These are phyloP conservation scores for Quercus tomentella DNA, from an alignment of 331 rosid species.

Conservation along the genomic window DNA sequence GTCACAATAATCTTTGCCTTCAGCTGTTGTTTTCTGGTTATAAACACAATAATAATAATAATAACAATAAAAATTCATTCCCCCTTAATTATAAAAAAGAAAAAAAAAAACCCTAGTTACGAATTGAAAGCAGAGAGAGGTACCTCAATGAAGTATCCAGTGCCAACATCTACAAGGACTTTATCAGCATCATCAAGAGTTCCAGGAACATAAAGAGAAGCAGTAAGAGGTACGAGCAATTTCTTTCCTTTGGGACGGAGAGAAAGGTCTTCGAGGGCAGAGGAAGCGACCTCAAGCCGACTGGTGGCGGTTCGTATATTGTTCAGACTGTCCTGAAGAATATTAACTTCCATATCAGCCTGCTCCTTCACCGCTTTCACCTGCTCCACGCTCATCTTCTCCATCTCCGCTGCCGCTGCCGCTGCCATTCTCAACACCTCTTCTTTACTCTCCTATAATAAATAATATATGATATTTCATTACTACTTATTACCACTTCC, in stretches of 20 bases:
- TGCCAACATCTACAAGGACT: conserved; percentile 85
- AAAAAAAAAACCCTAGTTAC: not conserved
- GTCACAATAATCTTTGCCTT: conserved; percentile 86
- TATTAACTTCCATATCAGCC: conserved; percentile 75
- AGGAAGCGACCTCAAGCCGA: conserved; percentile 78
- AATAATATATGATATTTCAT: not conserved
- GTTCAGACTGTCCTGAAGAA: conserved; percentile 80
- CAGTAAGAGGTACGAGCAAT: conserved; percentile 90
- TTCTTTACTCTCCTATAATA: not conserved
- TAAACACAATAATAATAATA: not conserved
- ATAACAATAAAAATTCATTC: no score
- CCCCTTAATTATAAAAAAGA: not conserved
- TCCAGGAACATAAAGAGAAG: conserved; percentile 91
- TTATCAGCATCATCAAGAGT: conserved; percentile 66
- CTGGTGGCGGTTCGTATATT: conserved; percentile 88
- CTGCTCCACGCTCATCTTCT: conserved; percentile 91
- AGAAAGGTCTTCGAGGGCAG: conserved; percentile 85
- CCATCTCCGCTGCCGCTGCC: conserved; percentile 33
- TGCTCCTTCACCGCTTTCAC: conserved; percentile 79
- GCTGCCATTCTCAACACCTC: conserved; percentile 19
- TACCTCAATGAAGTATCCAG: conserved; percentile 96
- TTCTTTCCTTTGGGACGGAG: conserved; percentile 68
- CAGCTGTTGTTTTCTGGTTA: conserved; percentile 71
- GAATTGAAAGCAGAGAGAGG: not conserved
- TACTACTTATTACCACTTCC: not conserved